phyloP scores from a whole-genome alignment of 345 rosid genomes.

The Laguncularia racemosa region DNA sequence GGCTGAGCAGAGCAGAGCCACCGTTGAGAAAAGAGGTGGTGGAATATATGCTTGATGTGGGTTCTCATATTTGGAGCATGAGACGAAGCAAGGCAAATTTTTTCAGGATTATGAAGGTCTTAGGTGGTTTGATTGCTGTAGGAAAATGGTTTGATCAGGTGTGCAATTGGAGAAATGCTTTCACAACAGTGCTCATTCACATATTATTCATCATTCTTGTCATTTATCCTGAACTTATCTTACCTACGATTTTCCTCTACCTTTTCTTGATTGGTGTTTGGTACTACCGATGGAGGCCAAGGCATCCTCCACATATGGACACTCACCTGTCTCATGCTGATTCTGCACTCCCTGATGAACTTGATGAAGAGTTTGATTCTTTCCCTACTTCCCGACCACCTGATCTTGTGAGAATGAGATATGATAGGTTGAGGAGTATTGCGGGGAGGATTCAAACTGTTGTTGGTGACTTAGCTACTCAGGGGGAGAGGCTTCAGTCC shows the following conservation, averaged over 20 bases:
- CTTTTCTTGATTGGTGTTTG: constrained; percentile 89
- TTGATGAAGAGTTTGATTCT: constrained; percentile 87
- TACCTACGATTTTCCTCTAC: constrained; percentile 84
- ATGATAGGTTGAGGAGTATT: constrained; percentile 82
- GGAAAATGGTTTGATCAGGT: constrained; percentile 96
- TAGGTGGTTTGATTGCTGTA: constrained; percentile 68
- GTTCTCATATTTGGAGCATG: constrained; percentile 99
- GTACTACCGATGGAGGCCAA: constrained; percentile 92
- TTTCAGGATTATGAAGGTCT: constrained; percentile 77
- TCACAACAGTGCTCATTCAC: constrained; percentile 82
- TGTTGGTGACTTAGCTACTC: constrained; percentile 91
- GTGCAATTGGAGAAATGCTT: constrained; percentile 86
- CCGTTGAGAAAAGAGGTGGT: constrained; percentile 86
- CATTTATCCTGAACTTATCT: constrained; percentile 78
- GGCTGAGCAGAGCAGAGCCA: constrained; percentile 83
- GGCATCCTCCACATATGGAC: constrained; percentile 97
- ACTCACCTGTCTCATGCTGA: constrained; percentile 90
- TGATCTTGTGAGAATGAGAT: constrained; percentile 74
- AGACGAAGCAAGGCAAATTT: constrained; percentile 95
- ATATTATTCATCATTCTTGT: constrained; percentile 78
- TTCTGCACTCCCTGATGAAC: constrained; percentile 73
- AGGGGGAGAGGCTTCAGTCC: constrained; percentile 88
- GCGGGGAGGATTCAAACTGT: constrained; percentile 93
- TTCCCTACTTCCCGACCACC: constrained; percentile 74
- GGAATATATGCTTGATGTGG: constrained; percentile 92